Evolutionary conservation across 2,329 filamentous ascomycete genomes (phyloP), one percentile per base, ranked within the genome.

Genomic region (Microdochium trichocladiopsis): DNA sequence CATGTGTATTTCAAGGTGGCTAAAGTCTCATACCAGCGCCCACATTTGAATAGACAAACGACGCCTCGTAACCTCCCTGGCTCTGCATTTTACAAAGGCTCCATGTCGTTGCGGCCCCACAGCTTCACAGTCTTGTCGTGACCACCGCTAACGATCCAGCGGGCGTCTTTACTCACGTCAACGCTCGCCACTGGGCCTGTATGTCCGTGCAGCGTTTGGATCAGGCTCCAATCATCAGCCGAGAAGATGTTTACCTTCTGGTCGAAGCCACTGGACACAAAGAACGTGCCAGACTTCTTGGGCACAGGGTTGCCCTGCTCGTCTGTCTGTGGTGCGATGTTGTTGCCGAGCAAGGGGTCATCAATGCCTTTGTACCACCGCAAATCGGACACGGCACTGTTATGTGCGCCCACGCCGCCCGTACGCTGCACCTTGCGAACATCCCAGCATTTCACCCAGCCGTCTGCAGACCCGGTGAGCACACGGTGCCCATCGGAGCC

Each of bases 371-470:
- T 95, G 73, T 87, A 97, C 90, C 94, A 97, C 56, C 91, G 79
- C 57, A 99, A 72, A 67, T 99, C 94, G 1, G 91, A 94, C 8
- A 99, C 92, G 31, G 94, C 88, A 57, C 90, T 93, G 49, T 83
- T 87, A 68, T 99, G 94, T 6, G 94, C 93, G 49, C 93, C 94
- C 48, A 99, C 87, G 18, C 88, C 89, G 12, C 90, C 93, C 0
- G 83, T 86, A 57, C 86, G 85, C 60, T 88, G 82, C 49, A 97
- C 92, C 62, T 94, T 93, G 47, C 94, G 84, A 50, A 99, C 79
- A 65, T 99, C 94, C 94, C 94, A 99, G 71, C 93, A 96, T 69
- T 96, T 97, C 63, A 96, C 85, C 82, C 94, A 97, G 18, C 93
- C 93, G 65, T 99, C 94, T 2, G 86, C 90, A 14, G 91, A 95